A percentile compares a stretch with the other conserved stretches of the same genome.
phyloP scores from a whole-genome alignment of 2,329 filamentous ascomycete species.

The Fusarium transvaalense region DNA sequence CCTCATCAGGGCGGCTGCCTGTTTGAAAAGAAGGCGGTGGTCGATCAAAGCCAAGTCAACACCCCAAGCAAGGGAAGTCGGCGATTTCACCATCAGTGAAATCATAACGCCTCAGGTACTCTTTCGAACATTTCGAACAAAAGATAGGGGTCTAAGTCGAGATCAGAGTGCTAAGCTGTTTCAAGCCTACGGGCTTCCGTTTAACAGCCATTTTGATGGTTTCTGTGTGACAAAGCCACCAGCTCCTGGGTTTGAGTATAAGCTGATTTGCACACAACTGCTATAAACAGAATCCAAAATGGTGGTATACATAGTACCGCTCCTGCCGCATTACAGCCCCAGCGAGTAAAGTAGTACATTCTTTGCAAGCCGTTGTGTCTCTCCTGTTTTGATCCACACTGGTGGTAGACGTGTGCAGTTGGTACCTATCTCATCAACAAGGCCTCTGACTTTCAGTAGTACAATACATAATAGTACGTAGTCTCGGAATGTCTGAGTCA shows the following conservation, averaged over 20 bases:
- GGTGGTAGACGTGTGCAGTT: slow-evolving; percentile 11
- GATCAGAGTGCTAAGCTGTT: slow-evolving; percentile 11
- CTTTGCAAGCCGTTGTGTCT: slow-evolving; percentile 24
- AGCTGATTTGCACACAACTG: slow-evolving; percentile 3
- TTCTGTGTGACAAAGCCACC: slow-evolving; percentile 10
- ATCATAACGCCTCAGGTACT: slow-evolving; percentile 25
- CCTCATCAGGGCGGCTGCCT: slow-evolving; percentile 7
- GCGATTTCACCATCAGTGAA: slow-evolving; percentile 11
- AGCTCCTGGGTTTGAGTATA: neutral
- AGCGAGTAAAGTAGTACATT: slow-evolving; percentile 2
- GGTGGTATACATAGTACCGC: slow-evolving; percentile 25
- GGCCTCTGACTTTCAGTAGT: slow-evolving; percentile 2
- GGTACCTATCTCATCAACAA: slow-evolving; percentile 14
- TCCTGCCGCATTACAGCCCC: slow-evolving; percentile 15
- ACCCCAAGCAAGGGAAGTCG: slow-evolving; percentile 5
- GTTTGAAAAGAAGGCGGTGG: slow-evolving; percentile 23
- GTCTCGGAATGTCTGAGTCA: slow-evolving; percentile 37
- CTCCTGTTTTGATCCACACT: slow-evolving; percentile 31
- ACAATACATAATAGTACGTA: slow-evolving; percentile 7
- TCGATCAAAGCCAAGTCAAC: slow-evolving; percentile 19
- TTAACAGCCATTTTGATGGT: slow-evolving; percentile 9
- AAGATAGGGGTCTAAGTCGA: slow-evolving; percentile 17
- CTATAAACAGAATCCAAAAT: slow-evolving; percentile 14
- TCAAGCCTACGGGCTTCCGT: neutral
- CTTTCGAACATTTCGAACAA: neutral